Conservation (phyloP, 352 stramenopile species). For the Pythium rhizo-oryzae region DNA sequence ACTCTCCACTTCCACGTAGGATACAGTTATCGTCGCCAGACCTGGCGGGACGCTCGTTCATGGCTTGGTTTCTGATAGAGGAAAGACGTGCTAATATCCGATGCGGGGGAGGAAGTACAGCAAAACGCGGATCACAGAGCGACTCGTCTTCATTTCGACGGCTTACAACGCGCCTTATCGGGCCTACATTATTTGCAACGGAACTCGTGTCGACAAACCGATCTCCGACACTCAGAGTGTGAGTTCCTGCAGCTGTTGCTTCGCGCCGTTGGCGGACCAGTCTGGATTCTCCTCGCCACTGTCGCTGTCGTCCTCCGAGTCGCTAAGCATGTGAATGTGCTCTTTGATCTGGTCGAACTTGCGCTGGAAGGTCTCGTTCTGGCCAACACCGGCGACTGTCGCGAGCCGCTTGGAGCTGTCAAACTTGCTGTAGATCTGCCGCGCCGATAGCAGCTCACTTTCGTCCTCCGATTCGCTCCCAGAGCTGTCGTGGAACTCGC, state of each 20-base stretch:
- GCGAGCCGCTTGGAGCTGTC: conserved; percentile 54
- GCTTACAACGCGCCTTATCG: too few species aligned
- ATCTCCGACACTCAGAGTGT: neutral
- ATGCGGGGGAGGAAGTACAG: too few species aligned
- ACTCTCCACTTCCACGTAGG: too few species aligned
- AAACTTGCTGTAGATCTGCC: conserved; percentile 30
- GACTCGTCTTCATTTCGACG: neutral
- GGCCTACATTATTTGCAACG: neutral
- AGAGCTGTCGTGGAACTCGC: conserved; percentile 26
- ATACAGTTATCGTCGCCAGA: too few species aligned
- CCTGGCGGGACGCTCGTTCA: too few species aligned
- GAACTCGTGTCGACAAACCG: too few species aligned
- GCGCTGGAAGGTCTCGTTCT: conserved; percentile 51
- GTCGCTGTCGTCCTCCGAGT: conserved; percentile 41
- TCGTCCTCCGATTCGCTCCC: conserved; percentile 29
- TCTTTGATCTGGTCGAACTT: conserved; percentile 66
- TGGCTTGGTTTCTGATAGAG: too few species aligned
- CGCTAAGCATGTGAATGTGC: conserved; percentile 59
- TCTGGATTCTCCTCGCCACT: conserved; percentile 30
- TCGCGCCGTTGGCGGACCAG: neutral
- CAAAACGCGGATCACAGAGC: too few species aligned
- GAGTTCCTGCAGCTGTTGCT: neutral
- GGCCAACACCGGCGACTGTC: conserved; percentile 34
- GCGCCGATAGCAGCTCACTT: conserved; percentile 28
- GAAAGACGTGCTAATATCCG: too few species aligned